These are phyloP conservation scores for Aspergillus carbonarius DNA, from an alignment of 2,329 filamentous ascomycete species.

Conservation along the genomic window DNA sequence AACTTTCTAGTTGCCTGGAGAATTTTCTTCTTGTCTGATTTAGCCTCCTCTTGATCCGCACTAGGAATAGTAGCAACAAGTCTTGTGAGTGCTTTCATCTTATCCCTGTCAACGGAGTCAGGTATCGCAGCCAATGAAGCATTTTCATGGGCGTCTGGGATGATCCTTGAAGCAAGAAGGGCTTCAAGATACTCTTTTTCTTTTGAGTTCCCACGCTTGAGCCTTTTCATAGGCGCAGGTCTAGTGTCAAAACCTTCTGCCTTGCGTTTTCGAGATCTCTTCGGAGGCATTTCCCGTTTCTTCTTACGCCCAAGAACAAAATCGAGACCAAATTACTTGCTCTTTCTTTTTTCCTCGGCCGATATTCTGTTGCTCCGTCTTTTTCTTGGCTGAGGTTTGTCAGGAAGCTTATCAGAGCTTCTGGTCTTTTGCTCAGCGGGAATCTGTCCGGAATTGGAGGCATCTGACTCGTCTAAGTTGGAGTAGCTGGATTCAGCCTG, in stretches of 20 bases:
- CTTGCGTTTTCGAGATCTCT: not conserved
- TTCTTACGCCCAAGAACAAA: not conserved
- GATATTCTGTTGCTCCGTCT: conserved; percentile 14
- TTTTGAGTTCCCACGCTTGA: not conserved
- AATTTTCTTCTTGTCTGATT: conserved; percentile 26
- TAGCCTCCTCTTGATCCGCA: conserved; percentile 22
- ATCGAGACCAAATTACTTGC: conserved; percentile 16
- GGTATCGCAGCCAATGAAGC: conserved; percentile 24
- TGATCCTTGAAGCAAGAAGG: conserved; percentile 21
- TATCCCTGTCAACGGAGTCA: conserved; percentile 22
- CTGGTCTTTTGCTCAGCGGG: not conserved
- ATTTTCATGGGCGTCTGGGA: conserved; percentile 30
- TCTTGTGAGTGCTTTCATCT: conserved; percentile 32
- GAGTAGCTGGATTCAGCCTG: not conserved
- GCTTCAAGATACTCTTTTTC: conserved; percentile 19
- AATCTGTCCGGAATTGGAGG: not conserved
- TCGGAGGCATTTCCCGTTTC: not conserved
- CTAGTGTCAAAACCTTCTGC: not conserved
- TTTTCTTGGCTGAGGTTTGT: not conserved
- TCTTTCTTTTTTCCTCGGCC: conserved; percentile 15
- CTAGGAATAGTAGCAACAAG: conserved; percentile 33
- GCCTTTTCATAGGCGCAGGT: not conserved
- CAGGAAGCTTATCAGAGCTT: not conserved
- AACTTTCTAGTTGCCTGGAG: conserved; percentile 32
- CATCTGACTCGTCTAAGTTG: not conserved